Conservation (phyloP, 306 rosid genomes). For the Dryas octopetala region DNA sequence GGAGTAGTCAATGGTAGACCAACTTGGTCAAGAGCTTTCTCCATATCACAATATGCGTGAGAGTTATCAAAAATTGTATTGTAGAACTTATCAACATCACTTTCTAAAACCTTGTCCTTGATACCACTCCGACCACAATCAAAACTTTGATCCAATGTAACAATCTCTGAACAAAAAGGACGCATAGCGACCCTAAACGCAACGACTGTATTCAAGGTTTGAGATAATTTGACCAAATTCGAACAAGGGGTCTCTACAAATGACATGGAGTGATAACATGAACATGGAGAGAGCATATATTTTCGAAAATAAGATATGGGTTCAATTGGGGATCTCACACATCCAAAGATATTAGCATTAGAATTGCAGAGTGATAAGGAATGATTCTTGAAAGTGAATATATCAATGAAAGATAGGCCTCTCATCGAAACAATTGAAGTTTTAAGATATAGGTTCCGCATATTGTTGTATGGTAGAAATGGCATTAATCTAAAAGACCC, state of each 20-base stretch:
- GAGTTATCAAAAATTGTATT: conserved; percentile 50
- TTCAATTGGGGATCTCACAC: conserved; percentile 17
- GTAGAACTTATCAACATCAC: conserved; percentile 43
- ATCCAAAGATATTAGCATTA: conserved; percentile 18
- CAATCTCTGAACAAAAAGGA: conserved; percentile 49
- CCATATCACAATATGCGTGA: conserved; percentile 53
- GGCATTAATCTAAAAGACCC: background rate
- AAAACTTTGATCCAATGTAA: conserved; percentile 23
- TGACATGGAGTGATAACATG: conserved; percentile 7
- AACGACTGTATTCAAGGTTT: conserved; percentile 18
- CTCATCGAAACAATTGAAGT: background rate
- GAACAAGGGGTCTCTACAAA: conserved; percentile 7
- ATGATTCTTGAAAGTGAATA: conserved; percentile 18
- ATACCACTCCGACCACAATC: conserved; percentile 24
- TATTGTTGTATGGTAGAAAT: background rate
- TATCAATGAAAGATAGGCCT: conserved; percentile 7
- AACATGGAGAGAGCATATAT: conserved; percentile 19
- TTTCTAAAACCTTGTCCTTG: conserved; percentile 29
- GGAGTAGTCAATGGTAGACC: conserved; percentile 56
- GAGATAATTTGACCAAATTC: conserved; percentile 30
- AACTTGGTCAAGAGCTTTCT: conserved; percentile 54
- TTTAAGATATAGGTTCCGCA: background rate
- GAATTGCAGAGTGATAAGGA: conserved; percentile 26
- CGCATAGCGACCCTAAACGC: conserved; percentile 17
- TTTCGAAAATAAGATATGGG: conserved; percentile 25